These are phyloP conservation scores for Fusarium transvaalense DNA, from an alignment of 2,329 filamentous ascomycete species.

Conservation along the genomic window DNA sequence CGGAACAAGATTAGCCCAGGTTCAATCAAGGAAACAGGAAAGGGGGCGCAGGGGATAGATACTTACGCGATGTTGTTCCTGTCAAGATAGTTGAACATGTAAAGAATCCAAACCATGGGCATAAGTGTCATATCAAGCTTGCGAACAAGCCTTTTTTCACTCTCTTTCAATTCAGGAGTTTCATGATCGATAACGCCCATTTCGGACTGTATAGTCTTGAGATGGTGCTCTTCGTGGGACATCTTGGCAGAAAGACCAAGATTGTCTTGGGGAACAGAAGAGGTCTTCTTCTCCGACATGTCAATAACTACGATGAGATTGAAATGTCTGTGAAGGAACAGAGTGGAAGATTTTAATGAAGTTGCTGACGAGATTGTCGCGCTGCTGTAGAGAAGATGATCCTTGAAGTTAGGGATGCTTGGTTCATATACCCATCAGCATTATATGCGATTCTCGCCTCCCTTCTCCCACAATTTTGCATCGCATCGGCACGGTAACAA, in stretches of 20 bases:
- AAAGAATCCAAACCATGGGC: slow-evolving; percentile 44
- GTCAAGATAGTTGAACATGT: slow-evolving; percentile 47
- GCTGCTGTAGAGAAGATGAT: not conserved
- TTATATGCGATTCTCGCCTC: not conserved
- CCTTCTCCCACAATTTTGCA: not conserved
- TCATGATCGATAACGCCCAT: not conserved
- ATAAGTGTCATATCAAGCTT: slow-evolving; percentile 47
- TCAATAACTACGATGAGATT: not conserved
- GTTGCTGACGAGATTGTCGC: not conserved
- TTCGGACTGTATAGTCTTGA: not conserved
- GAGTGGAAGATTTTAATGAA: not conserved
- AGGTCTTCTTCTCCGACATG: not conserved
- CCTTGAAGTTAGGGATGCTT: not conserved
- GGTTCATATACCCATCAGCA: not conserved
- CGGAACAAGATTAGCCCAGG: not conserved
- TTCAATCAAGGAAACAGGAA: not conserved
- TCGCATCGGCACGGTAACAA: not conserved
- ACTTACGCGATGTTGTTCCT: slow-evolving; percentile 44
- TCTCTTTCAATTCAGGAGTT: not conserved
- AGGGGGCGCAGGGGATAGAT: not conserved
- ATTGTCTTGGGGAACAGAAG: not conserved
- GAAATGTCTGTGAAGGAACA: not conserved
- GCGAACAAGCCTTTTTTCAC: slow-evolving; percentile 38
- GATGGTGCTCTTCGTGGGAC: not conserved
- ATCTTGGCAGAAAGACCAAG: not conserved